Evolutionary conservation across 2,329 filamentous ascomycete species (phyloP), one percentile per base, ranked within the genome.

Genomic region (Falciphora oryzae): DNA sequence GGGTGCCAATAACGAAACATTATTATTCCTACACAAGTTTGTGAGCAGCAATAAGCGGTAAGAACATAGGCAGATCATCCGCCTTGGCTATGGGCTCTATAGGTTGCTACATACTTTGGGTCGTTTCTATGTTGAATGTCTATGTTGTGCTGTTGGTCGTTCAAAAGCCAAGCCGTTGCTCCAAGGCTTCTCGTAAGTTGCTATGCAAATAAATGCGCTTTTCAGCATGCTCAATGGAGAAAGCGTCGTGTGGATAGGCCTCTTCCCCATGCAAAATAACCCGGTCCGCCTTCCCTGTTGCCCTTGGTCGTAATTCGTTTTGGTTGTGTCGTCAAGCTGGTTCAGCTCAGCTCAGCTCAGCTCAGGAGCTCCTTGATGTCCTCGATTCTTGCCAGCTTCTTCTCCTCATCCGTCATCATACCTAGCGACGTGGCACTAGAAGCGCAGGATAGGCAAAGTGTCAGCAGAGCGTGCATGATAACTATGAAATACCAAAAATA

Each of bases 351-450:
- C 32, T 11, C 32, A 32, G 32, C 32, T 53, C 44, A 62, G 71
- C 89, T 92, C 61, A 99, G 83, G 69, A 99, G 79, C 76, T 97
- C 91, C 76, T 90, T 94, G 69, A 98, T 93, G 77, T 99, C 95
- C 75, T 97, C 94, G 68, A 98, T 93, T 56, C 92, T 83, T 75
- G 95, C 90, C 67, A 92, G 80, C 73, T 89, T 92, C 83, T 95
- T 97, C 76, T 97, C 93, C 68, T 97, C 93, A 67, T 97, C 93
- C 64, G 83, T 90, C 86, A 97, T 96, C 87, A 99, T 94, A 1
- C 95, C 95, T 44, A 99, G 79, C 0, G 91, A 95, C 22, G 91
- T 93, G n/a, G 95, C 95, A 78, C 93, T 96, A 28, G 16, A 27
- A 69, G 72, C 65, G 16, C 16, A n/a, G 4, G 16, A 27, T 35